Conservation (phyloP, 176 grass and related monocot genomes). For the Eleusine indica region DNA sequence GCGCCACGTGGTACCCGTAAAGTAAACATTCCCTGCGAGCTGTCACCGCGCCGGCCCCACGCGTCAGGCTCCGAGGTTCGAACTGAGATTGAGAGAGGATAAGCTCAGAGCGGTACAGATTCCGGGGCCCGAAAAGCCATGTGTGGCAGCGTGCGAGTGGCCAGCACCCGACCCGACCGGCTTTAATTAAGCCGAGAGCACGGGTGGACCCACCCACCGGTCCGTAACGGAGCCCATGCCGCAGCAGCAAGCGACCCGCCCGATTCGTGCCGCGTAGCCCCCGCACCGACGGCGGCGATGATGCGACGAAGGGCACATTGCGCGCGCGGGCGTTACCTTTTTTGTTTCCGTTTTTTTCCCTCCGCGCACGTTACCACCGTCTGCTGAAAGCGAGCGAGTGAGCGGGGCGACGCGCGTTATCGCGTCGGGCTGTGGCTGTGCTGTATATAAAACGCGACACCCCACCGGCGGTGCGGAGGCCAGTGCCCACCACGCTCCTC, state of each 20-base stretch:
- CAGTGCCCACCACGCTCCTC: not conserved
- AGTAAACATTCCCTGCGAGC: not conserved
- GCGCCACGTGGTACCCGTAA: constrained; percentile 16
- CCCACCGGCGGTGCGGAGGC: constrained; percentile 10
- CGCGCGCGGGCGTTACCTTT: not conserved
- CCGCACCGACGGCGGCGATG: not conserved
- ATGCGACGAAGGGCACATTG: not conserved
- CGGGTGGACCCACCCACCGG: not conserved
- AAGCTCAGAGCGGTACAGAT: not conserved
- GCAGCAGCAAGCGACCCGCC: not conserved
- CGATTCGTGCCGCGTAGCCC: not conserved
- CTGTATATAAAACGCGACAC: constrained; percentile 39
- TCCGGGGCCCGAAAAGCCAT: not conserved
- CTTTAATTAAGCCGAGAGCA: not conserved
- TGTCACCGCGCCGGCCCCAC: not conserved
- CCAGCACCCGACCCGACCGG: not conserved
- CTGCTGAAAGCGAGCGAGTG: constrained; percentile 27
- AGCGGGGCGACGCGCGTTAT: not conserved
- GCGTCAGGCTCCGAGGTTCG: not conserved
- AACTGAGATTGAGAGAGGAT: no score
- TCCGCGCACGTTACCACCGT: constrained; percentile 21
- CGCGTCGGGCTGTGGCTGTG: not conserved
- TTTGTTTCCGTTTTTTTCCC: not conserved
- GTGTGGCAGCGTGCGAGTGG: constrained; percentile 20
- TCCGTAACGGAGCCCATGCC: not conserved